phyloP scores from a whole-genome alignment of 495 filamentous ascomycete species.

The Chaetomium cochliodes region DNA sequence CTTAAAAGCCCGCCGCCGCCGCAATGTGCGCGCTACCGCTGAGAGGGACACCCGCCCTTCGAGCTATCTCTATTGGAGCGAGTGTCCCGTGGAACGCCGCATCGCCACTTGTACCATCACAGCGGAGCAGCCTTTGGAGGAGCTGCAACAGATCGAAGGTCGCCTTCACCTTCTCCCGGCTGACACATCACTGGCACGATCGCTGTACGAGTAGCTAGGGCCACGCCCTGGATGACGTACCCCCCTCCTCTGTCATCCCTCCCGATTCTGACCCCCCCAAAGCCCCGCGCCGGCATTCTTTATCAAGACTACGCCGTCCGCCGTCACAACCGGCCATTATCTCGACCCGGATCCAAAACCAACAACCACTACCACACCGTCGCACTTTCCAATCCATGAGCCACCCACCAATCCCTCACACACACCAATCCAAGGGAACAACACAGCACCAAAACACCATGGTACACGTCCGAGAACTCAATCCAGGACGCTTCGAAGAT shows the following conservation, averaged over 20 bases:
- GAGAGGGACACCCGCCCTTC: constrained; percentile 6
- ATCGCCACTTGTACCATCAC: constrained; percentile 8
- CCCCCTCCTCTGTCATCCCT: constrained; percentile 17
- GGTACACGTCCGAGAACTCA: constrained; percentile 17
- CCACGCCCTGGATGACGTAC: constrained; percentile 36
- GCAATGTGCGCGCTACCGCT: constrained; percentile 2
- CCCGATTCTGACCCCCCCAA: constrained; percentile 20
- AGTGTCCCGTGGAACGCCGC: constrained; percentile 6
- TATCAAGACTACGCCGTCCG: constrained; percentile 19
- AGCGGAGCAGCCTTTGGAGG: constrained; percentile 10
- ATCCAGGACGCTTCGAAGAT: constrained; percentile 13
- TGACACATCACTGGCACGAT: constrained; percentile 19
- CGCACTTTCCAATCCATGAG: constrained; percentile 22
- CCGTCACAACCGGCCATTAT: background rate
- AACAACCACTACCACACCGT: constrained; percentile 1
- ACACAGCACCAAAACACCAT: constrained; percentile 18
- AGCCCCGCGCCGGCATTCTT: constrained; percentile 18
- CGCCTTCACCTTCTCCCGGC: constrained; percentile 9
- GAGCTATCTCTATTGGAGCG: background rate
- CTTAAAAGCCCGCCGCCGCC: constrained; percentile 2
- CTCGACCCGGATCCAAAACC: background rate
- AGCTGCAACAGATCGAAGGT: background rate
- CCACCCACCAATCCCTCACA: background rate
- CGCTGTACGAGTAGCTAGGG: constrained; percentile 31
- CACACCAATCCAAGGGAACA: background rate